A percentile compares a stretch with the other conserved stretches of the same genome.
phyloP scores from a whole-genome alignment of 2,329 filamentous ascomycete genomes.

The Madurella mycetomatis region DNA sequence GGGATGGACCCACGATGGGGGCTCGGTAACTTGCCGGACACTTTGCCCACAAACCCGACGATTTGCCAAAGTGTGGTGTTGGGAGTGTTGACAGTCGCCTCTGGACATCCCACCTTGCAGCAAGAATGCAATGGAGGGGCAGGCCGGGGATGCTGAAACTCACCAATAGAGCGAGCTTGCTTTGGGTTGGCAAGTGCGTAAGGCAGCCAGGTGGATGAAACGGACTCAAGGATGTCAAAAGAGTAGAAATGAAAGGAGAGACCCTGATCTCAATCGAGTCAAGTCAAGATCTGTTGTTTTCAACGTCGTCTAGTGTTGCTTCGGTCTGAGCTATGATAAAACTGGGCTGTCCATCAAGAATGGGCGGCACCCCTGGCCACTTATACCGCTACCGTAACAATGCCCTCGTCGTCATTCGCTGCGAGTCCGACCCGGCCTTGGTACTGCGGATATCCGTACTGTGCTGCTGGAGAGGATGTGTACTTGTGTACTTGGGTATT shows the following conservation, averaged over 20 bases:
- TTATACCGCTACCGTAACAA: slow-evolving; percentile 22
- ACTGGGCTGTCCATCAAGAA: slow-evolving; percentile 1
- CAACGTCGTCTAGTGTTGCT: neutral
- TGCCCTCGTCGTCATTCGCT: slow-evolving; percentile 22
- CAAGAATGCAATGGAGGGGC: neutral
- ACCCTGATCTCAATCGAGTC: neutral
- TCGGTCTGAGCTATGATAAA: neutral
- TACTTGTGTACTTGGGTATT: neutral
- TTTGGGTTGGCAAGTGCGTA: neutral
- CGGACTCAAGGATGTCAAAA: too few relatives aligned
- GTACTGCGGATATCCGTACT: neutral
- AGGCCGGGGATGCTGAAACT: neutral
- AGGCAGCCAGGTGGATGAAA: too few relatives aligned
- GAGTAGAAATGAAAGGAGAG: too few relatives aligned
- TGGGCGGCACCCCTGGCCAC: slow-evolving; percentile 20
- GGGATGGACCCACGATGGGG: too few relatives aligned
- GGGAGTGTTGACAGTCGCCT: neutral
- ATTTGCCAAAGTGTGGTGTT: neutral
- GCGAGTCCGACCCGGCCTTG: slow-evolving; percentile 2
- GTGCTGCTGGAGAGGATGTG: neutral
- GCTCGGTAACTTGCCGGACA: too few relatives aligned
- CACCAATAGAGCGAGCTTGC: neutral
- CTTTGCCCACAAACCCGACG: neutral
- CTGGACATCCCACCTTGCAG: neutral
- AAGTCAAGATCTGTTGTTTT: neutral